Evolutionary conservation across 106 monocot species (phyloP).

Genomic region (Allium cepa): DNA sequence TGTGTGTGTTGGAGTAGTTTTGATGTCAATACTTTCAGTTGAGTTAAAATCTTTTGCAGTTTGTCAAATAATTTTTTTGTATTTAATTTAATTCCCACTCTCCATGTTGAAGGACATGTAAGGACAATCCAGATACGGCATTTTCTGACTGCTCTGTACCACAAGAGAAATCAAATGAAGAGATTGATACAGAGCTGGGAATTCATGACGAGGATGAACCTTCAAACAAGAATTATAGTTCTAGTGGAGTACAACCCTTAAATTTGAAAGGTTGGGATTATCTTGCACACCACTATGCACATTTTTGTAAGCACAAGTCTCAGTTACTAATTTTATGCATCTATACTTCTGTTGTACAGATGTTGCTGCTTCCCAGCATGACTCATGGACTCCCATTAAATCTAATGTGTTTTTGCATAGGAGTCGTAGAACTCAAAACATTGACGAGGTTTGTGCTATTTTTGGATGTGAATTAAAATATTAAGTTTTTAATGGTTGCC

Average conservation of each 20-base stretch:
- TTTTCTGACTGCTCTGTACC: slow-evolving; percentile 86
- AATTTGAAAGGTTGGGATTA: slow-evolving; percentile 33
- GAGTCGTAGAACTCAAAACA: slow-evolving; percentile 61
- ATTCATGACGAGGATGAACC: slow-evolving; percentile 72
- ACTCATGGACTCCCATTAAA: slow-evolving; percentile 54
- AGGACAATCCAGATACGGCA: slow-evolving; percentile 69
- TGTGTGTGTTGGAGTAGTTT: too few species aligned
- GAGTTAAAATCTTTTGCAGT: background rate
- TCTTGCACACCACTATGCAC: background rate
- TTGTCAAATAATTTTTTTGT: slow-evolving; percentile 7
- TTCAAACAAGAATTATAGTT: slow-evolving; percentile 5
- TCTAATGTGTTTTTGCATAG: slow-evolving; percentile 83
- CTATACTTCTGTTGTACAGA: background rate
- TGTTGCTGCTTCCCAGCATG: slow-evolving; percentile 27
- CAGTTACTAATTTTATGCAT: too few species aligned
- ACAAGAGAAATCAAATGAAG: slow-evolving; percentile 89
- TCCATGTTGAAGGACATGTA: slow-evolving; percentile 68
- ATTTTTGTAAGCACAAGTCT: background rate
- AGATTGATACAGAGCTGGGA: slow-evolving; percentile 86
- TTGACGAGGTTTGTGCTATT: slow-evolving; percentile 70
- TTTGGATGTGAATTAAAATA: too few species aligned
- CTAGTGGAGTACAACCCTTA: slow-evolving; percentile 12
- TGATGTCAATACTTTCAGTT: background rate
- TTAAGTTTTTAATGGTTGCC: too few species aligned
- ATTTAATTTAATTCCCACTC: background rate